Percentiles rank a stretch among this genome's conserved stretches.
phyloP scores from a whole-genome alignment of 805 yeast species.

The Metschnikowia picachoensis region DNA sequence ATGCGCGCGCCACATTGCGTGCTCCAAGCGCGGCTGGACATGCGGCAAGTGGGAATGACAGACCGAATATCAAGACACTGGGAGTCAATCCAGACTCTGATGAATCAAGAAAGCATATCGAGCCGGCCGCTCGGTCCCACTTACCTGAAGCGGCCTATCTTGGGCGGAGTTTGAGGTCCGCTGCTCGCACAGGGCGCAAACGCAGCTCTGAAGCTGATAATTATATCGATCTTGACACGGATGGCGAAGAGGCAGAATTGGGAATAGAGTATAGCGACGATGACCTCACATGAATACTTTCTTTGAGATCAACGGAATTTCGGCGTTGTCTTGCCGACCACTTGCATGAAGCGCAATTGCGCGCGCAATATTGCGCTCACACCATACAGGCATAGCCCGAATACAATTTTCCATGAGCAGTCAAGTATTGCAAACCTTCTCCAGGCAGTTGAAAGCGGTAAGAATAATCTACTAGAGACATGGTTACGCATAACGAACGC shows the following conservation, averaged over 20 bases:
- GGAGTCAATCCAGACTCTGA: conserved; percentile 1
- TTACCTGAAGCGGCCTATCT: no score
- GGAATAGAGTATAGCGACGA: conserved; percentile 22
- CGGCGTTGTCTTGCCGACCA: neutral
- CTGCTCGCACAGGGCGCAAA: no score
- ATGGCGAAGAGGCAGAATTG: conserved; percentile 17
- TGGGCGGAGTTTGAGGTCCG: no score
- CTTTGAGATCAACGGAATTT: neutral
- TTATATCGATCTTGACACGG: neutral
- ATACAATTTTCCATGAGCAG: no score
- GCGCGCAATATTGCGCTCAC: neutral
- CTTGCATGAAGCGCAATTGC: neutral
- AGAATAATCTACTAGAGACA: no score
- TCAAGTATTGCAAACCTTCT: neutral
- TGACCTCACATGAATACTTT: neutral
- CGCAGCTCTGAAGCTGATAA: neutral
- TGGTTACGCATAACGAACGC: no score
- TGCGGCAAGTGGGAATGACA: neutral
- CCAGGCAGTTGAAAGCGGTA: neutral
- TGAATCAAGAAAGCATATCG: neutral
- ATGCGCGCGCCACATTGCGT: conserved; percentile 2
- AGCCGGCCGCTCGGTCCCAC: neutral
- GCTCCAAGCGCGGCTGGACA: neutral
- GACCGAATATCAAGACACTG: neutral
- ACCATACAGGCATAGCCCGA: neutral